Evolutionary conservation across 2,329 filamentous ascomycete genomes (phyloP), one percentile per base, ranked within the genome.

Genomic region (Pseudogymnoascus sp.): DNA sequence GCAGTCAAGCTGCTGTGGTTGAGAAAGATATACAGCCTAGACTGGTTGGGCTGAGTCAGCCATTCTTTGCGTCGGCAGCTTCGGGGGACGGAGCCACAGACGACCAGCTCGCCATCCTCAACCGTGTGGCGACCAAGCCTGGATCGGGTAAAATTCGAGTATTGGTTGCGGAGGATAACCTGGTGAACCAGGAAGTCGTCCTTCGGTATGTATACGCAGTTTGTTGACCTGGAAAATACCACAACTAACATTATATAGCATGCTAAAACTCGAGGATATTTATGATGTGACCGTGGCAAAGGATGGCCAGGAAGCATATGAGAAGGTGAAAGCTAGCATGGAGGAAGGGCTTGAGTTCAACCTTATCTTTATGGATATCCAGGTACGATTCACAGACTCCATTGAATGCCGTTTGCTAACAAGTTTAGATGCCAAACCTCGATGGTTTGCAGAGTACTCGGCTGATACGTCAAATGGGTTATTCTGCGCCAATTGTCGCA

Each of bases 341-440:
- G 84, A 87, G 59, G 82, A 82, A 28, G 82, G 87, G 60, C 80
- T 83, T 62, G 82, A 83, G 2, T 96, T 93, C 72, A 91, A 96
- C 68, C 80, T 97, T 25, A 93, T 97, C 66, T 94, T 96, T 71
- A 97, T 96, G 92, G 92, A 97, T 69, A 88, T 96, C 6, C 91
- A 85, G 69, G 74, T 74, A 67, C 62, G 67, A 60, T 11, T 36
- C 19, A 19, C 22, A 25, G 25, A 22, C 49, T 22, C 19, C 49
- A 8, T 52, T 33, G 5, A 22, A 55, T 55, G 16, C 25, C 28
- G 35, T 14, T 25, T 41, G 28, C 62, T 67, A 45, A 67, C 36
- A n/a, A 38, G 16, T 58, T 2, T 71, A 90, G 75, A 97, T 97
- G 92, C 92, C 92, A 3, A 95, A 94, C 66, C 82, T 97, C 12